Conservation (phyloP, 2,329 filamentous ascomycete genomes). For the Fusarium sp. region DNA sequence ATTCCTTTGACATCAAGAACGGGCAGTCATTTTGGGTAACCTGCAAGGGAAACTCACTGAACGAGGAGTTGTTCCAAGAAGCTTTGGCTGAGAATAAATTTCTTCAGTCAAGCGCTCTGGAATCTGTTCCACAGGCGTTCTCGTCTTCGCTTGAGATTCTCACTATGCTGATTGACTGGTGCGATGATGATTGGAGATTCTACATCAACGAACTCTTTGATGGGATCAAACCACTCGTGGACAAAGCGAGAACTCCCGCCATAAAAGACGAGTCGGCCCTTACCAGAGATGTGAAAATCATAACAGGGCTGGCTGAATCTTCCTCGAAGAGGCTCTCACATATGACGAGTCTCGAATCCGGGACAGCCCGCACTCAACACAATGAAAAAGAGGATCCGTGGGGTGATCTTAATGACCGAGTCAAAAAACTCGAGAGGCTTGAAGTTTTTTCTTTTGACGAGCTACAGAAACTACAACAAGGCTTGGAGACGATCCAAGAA, state of each 20-base stretch:
- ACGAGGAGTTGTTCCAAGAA: slow-evolving; percentile 1
- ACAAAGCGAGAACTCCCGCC: not conserved
- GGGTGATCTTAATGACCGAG: not conserved
- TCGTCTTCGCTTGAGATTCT: not conserved
- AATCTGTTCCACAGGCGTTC: not conserved
- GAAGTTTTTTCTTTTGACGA: slow-evolving; percentile 4
- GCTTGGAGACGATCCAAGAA: slow-evolving; percentile 16
- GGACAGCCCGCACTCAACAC: not conserved
- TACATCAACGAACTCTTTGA: slow-evolving; percentile 21
- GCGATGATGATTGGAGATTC: slow-evolving; percentile 24
- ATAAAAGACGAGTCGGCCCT: not conserved
- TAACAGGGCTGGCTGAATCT: not conserved
- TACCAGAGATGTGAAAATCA: not conserved
- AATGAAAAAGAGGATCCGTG: not conserved
- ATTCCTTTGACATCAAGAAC: slow-evolving; percentile 19
- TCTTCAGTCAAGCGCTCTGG: not conserved
- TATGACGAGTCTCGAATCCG: not conserved
- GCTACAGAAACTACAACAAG: slow-evolving; percentile 1
- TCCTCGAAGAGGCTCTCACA: not conserved
- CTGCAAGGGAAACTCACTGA: slow-evolving; percentile 12
- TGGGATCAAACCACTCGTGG: not conserved
- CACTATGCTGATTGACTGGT: slow-evolving; percentile 21
- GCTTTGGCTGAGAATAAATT: not conserved
- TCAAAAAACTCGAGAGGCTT: not conserved
- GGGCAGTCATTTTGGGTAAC: slow-evolving; percentile 15